These are phyloP conservation scores for Cercospora citrullina DNA, from an alignment of 2,329 filamentous ascomycete species.

Conservation along the genomic window DNA sequence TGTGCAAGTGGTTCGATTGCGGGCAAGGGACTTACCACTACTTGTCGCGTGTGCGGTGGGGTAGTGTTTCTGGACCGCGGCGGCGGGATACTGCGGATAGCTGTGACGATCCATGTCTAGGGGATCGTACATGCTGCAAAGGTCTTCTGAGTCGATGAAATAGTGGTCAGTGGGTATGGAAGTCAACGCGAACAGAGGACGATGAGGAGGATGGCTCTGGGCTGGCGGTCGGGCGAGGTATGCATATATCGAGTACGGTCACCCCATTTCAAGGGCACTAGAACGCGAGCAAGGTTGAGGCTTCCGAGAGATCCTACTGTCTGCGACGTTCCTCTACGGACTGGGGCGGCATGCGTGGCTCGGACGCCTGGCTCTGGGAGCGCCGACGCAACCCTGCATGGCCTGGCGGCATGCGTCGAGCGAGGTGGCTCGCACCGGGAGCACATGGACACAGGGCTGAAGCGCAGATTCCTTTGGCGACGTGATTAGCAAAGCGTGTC, in stretches of 20 bases:
- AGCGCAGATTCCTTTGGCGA: background rate
- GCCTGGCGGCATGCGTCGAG: slow-evolving; percentile 2
- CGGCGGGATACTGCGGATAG: slow-evolving; percentile 42
- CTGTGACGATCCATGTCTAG: slow-evolving; percentile 49
- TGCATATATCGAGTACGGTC: slow-evolving; percentile 26
- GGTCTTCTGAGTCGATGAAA: background rate
- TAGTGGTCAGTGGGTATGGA: slow-evolving; percentile 9
- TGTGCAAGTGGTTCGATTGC: background rate
- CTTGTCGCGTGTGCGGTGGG: slow-evolving; percentile 75
- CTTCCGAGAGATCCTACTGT: slow-evolving; percentile 18
- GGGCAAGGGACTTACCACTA: slow-evolving; percentile 55
- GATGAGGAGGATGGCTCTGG: slow-evolving; percentile 11
- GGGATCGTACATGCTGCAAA: slow-evolving; percentile 30
- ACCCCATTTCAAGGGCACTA: slow-evolving; percentile 24
- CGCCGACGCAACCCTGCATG: slow-evolving; percentile 12
- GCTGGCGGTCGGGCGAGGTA: slow-evolving; percentile 22
- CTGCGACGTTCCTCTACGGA: slow-evolving; percentile 16
- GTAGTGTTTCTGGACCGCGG: slow-evolving; percentile 58
- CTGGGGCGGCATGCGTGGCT: slow-evolving; percentile 16
- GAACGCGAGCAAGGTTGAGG: slow-evolving; percentile 16
- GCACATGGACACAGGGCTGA: slow-evolving; percentile 11
- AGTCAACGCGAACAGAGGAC: slow-evolving; percentile 13
- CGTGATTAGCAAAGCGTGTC: background rate
- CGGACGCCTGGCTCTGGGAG: slow-evolving; percentile 13
- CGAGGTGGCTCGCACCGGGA: slow-evolving; percentile 1